A percentile compares a stretch with the other conserved stretches of the same genome.
Conservation (phyloP, 1,284 basidiomycete genomes). For the Phellopilus nigrolimitatus region DNA sequence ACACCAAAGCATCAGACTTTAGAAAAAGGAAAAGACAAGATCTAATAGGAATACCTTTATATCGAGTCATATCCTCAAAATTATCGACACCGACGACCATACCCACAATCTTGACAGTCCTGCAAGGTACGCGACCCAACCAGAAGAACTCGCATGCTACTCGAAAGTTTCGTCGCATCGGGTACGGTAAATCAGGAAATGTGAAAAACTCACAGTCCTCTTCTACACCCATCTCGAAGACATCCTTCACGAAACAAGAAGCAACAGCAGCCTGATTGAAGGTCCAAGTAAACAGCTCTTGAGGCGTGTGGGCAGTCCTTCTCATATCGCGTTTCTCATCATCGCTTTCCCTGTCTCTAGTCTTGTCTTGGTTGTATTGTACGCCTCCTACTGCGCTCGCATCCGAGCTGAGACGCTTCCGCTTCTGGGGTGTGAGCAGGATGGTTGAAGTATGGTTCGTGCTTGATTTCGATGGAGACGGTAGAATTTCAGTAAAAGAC, state of each 20-base stretch:
- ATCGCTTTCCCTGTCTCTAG: not conserved
- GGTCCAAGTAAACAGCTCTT: slow-evolving; percentile 53
- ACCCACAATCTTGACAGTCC: slow-evolving; percentile 54
- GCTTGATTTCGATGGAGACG: not conserved
- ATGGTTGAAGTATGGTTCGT: not conserved
- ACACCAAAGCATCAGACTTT: slow-evolving; percentile 13
- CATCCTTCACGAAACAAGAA: slow-evolving; percentile 58
- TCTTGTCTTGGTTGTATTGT: not conserved
- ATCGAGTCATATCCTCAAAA: slow-evolving; percentile 55
- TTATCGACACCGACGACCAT: slow-evolving; percentile 56
- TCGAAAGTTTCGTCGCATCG: slow-evolving; percentile 20
- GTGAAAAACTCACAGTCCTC: slow-evolving; percentile 31
- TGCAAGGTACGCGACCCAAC: slow-evolving; percentile 67
- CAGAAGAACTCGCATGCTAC: slow-evolving; percentile 56
- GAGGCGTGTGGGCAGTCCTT: not conserved
- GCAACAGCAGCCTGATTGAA: slow-evolving; percentile 54
- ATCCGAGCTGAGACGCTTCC: slow-evolving; percentile 6
- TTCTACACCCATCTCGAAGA: slow-evolving; percentile 46
- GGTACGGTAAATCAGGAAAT: not conserved
- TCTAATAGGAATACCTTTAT: slow-evolving; percentile 28
- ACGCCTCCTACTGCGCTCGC: not conserved
- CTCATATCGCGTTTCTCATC: not conserved
- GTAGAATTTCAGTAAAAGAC: not conserved
- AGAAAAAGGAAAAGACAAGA: not conserved
- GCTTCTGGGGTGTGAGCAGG: slow-evolving; percentile 9